Evolutionary conservation across 2,329 filamentous ascomycete genomes (phyloP).

Genomic region (Paraphaeosphaeria sporulosa): DNA sequence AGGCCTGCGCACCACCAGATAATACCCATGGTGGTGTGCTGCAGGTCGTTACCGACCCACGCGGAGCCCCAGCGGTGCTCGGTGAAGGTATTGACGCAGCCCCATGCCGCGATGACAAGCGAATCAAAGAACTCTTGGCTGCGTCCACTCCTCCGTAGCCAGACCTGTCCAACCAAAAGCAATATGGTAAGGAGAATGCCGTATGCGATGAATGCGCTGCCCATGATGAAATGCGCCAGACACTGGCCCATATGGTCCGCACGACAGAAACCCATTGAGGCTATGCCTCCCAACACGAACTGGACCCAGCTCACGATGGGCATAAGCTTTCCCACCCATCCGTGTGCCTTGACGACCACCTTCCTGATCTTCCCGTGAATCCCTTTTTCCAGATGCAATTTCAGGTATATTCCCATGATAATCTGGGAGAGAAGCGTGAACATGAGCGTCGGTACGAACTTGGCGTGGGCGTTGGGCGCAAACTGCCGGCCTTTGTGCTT

Average conservation of each 20-base stretch:
- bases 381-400: conserved; percentile 85
- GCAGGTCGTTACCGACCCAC: conserved; percentile 94
- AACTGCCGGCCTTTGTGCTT: conserved; percentile 90
- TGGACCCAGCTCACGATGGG: conserved; percentile 89
- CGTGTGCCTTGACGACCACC: conserved; percentile 75
- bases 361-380: conserved; percentile 80
- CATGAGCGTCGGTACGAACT: conserved; percentile 83
- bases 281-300: conserved; percentile 96
- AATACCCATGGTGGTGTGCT: conserved; percentile 99
- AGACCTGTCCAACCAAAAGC: conserved; percentile 85
- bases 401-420: conserved; percentile 83
- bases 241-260: conserved; percentile 93
- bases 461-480: conserved; percentile 78
- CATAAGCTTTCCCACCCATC: conserved; percentile 84
- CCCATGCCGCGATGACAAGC: conserved; percentile 89
- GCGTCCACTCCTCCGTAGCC: conserved; percentile 81
- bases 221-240: conserved; percentile 98
- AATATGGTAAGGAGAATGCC: conserved; percentile 86
- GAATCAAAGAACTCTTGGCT: conserved; percentile 98
- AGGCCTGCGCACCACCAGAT: conserved; percentile 97
- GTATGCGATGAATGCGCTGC: conserved; percentile 93
- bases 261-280: conserved; percentile 88
- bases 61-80: conserved; percentile 91
- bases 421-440: conserved; percentile 80
- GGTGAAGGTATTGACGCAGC: conserved; percentile 97